Percentiles rank a stretch among this genome's conserved stretches.
Conservation (phyloP, 192 early-diverging fungal species). For the Gorgonomyces haynaldii region DNA sequence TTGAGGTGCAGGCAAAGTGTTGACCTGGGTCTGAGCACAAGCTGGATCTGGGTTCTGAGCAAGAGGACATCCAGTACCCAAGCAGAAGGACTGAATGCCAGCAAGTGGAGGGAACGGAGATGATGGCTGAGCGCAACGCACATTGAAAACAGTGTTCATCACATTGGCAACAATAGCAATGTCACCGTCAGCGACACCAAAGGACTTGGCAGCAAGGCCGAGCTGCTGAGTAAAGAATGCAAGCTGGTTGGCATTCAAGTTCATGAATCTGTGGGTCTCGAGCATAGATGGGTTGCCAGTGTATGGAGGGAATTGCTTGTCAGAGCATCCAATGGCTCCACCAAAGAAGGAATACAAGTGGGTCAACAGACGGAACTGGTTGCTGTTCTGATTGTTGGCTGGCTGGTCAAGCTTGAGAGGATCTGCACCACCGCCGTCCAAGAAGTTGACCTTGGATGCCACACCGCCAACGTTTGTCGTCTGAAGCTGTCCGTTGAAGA, state of each 20-base stretch:
- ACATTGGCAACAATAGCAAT: neutral
- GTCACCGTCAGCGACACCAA: slow-evolving; percentile 7
- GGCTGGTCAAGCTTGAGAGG: slow-evolving; percentile 3
- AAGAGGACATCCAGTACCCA: neutral
- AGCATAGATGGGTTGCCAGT: slow-evolving; percentile 9
- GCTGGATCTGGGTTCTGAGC: no score
- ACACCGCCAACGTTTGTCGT: neutral
- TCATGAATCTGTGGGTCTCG: slow-evolving; percentile 11
- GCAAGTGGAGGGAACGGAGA: neutral
- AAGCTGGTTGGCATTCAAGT: slow-evolving; percentile 1
- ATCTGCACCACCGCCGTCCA: slow-evolving; percentile 13
- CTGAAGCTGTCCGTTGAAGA: slow-evolving; percentile 4
- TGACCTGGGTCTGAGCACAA: no score
- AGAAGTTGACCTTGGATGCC: slow-evolving; percentile 5
- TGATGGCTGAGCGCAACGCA: neutral
- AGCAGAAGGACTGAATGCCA: neutral
- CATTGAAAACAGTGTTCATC: slow-evolving; percentile 6
- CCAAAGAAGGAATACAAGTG: slow-evolving; percentile 13
- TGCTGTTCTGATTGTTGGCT: neutral
- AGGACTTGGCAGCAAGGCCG: slow-evolving; percentile 6
- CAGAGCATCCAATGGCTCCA: neutral
- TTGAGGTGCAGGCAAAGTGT: no score
- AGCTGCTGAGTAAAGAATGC: slow-evolving; percentile 7
- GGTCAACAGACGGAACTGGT: slow-evolving; percentile 3
- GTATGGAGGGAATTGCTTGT: neutral